Evolutionary conservation across 2,329 filamentous ascomycete genomes (phyloP), one percentile per base, ranked within the genome.

Genomic region (Epichloe typhina): DNA sequence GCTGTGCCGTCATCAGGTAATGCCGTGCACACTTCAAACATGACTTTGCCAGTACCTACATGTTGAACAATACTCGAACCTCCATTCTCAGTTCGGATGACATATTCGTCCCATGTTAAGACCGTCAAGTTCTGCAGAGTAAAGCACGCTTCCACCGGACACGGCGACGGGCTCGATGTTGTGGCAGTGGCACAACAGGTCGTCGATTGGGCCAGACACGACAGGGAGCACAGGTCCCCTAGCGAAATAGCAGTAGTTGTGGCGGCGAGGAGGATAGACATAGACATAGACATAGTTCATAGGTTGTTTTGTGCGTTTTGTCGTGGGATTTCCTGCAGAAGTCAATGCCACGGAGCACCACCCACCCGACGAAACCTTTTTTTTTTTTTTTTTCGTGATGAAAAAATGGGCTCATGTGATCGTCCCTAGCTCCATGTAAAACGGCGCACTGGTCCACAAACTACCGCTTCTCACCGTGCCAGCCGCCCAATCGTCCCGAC

Each of bases 121-220:
- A 69, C 56, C 36, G 59, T 58, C 19, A 69, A 56, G 9, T 69
- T 65, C 3, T 66, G 58, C n/a, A 63, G 50, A 39, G 52, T 55
- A 56, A 69, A 71, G 21, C 62, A 59, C 11, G 59, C 61, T 3
- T 58, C 54, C 5, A 64, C 60, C 26, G 3, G 19, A 19, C 21
- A 23, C 21, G 21, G 21, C 21, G 21, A 21, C 21, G 4, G 21
- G 21, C 21, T 21, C 21, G 21, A 21, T 21, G 4, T 21, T 4
- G 21, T 21, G 21, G 21, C 21, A 21, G 4, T 21, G 21, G 21
- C 21, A 21, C 21, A 21, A 1, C 21, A 21, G 21, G 17, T 19
- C 17, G 17, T 19, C 17, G 17, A 19, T 19, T 19, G 17, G 17
- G 17, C 17, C 17, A 19, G 17, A 19, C 17, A 19, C 17, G 17